Percentiles rank a stretch among this genome's conserved stretches.
phyloP scores from a whole-genome alignment of 176 grass and related monocot species.

The Triticum monococcum region DNA sequence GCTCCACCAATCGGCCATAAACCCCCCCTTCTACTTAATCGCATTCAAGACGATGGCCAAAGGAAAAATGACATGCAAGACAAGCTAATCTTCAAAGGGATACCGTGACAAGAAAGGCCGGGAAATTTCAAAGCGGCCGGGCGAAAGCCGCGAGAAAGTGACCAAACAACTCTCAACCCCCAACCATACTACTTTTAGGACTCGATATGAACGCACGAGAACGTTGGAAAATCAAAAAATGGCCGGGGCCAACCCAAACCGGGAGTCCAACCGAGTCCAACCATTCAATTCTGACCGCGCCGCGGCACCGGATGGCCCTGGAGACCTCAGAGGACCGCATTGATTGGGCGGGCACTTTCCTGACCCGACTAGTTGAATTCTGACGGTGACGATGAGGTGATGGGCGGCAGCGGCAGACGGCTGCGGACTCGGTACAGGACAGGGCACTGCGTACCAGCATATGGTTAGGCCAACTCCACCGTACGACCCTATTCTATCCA shows the following conservation, averaged over 20 bases:
- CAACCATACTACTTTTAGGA: constrained; percentile 28
- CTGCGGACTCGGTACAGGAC: background rate
- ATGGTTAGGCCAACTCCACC: no score
- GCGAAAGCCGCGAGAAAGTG: background rate
- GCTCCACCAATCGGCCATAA: background rate
- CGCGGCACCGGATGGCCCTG: constrained; percentile 5
- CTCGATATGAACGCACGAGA: constrained; percentile 12
- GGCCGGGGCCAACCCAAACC: background rate
- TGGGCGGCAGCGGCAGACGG: constrained; percentile 3
- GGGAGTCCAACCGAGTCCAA: constrained; percentile 8
- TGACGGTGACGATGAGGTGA: background rate
- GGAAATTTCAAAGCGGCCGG: background rate
- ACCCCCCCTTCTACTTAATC: background rate
- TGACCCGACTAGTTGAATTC: background rate
- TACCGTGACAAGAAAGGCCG: background rate
- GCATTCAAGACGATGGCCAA: background rate
- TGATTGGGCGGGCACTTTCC: constrained; percentile 32
- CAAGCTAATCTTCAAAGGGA: background rate
- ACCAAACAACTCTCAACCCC: constrained; percentile 31
- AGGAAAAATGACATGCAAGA: background rate
- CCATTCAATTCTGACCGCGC: constrained; percentile 25
- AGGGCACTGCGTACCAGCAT: background rate
- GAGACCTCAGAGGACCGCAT: constrained; percentile 14
- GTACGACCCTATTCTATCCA: no score
- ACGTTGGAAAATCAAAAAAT: background rate